These are phyloP conservation scores for Ceratocystis destructans DNA, from an alignment of 2,329 filamentous ascomycete species.

Conservation along the genomic window DNA sequence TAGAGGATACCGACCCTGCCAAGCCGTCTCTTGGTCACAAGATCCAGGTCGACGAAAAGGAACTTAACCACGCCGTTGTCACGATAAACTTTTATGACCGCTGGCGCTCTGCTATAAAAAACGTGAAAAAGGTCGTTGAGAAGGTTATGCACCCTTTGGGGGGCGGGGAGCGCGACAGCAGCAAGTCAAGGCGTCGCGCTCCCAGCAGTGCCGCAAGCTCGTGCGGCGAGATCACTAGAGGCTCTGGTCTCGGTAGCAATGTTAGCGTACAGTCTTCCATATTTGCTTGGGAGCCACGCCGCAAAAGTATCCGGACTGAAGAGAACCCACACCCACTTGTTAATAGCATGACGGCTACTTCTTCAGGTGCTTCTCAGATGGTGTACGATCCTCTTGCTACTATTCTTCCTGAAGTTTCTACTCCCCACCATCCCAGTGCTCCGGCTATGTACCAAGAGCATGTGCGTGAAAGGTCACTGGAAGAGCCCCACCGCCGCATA, in stretches of 20 bases:
- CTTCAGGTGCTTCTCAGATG: constrained; percentile 16
- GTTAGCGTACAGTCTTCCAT: constrained; percentile 27
- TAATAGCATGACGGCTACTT: constrained; percentile 20
- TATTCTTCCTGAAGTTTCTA: constrained; percentile 24
- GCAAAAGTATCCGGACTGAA: constrained; percentile 41
- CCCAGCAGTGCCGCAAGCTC: constrained; percentile 53
- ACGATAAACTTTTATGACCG: constrained; percentile 78
- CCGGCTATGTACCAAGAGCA: constrained; percentile 17
- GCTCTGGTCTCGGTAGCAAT: constrained; percentile 2
- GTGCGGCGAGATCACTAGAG: constrained; percentile 37
- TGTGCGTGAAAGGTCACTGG: constrained; percentile 17
- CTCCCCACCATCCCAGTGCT: constrained; percentile 12
- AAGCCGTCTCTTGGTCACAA: constrained; percentile 63
- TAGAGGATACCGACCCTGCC: constrained; percentile 85
- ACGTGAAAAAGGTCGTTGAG: constrained; percentile 53
- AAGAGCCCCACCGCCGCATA: constrained; percentile 10
- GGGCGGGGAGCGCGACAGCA: constrained; percentile 39
- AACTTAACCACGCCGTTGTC: constrained; percentile 80
- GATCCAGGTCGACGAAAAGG: constrained; percentile 83
- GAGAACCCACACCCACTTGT: constrained; percentile 21
- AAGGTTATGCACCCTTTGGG: constrained; percentile 49
- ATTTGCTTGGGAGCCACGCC: constrained; percentile 29
- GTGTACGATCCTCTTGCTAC: constrained; percentile 32
- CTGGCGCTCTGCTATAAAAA: constrained; percentile 63
- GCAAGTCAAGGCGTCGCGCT: constrained; percentile 39